phyloP scores from a whole-genome alignment of 805 yeast species.

The Barnettozyma sp. region DNA sequence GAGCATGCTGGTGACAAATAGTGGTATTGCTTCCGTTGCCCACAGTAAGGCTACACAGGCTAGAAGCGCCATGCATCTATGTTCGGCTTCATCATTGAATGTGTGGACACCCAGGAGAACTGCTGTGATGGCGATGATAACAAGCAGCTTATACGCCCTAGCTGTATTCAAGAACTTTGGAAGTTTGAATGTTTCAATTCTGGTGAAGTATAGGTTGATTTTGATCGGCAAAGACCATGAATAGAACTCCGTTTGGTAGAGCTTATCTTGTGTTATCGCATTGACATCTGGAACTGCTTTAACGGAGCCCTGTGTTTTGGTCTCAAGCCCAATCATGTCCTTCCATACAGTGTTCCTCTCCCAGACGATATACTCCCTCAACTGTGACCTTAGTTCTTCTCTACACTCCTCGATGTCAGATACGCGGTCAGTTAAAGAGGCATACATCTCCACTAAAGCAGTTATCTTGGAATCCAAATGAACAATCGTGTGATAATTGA shows the following conservation, averaged over 20 bases:
- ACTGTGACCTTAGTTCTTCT: slow-evolving; percentile 49
- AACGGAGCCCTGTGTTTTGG: slow-evolving; percentile 43
- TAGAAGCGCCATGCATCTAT: slow-evolving; percentile 59
- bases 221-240: slow-evolving; percentile 27
- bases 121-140: slow-evolving; percentile 46
- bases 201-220: slow-evolving; percentile 23
- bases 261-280: slow-evolving; percentile 21
- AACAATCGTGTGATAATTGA: slow-evolving; percentile 40
- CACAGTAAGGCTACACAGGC: slow-evolving; percentile 66
- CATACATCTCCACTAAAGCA: slow-evolving; percentile 46
- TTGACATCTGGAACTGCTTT: slow-evolving; percentile 33
- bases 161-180: slow-evolving; percentile 44
- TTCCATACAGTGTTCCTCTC: slow-evolving; percentile 96
- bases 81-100: slow-evolving; percentile 52
- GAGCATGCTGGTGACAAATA: slow-evolving; percentile 82
- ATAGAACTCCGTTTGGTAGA: slow-evolving; percentile 29
- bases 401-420: slow-evolving; percentile 37
- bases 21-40: slow-evolving; percentile 94
- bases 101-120: slow-evolving; percentile 52
- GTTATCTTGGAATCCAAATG: slow-evolving; percentile 48
- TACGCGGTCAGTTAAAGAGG: slow-evolving; percentile 36
- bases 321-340: slow-evolving; percentile 82
- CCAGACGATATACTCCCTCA: slow-evolving; percentile 93
- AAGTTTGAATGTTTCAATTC: slow-evolving; percentile 28
- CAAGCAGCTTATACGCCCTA: slow-evolving; percentile 41